Evolutionary conservation across 352 stramenopile genomes (phyloP).

Genomic region (Phytophthora pseudosyringae): DNA sequence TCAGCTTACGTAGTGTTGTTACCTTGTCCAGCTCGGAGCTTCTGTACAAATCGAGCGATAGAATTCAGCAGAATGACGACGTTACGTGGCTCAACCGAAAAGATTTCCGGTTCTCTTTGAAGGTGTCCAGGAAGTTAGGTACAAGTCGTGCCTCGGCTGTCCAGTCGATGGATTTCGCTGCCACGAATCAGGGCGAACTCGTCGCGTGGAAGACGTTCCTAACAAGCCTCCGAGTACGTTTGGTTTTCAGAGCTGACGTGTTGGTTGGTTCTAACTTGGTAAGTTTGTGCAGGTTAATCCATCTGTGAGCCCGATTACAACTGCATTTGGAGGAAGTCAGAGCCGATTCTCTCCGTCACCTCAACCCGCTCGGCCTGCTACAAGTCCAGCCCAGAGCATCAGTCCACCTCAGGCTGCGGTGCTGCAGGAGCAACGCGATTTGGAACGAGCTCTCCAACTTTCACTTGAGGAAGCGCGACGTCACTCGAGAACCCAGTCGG

Average conservation of each 20-base stretch:
- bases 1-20: slow-evolving; percentile 2
- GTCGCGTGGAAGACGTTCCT: slow-evolving; percentile 78
- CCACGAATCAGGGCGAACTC: slow-evolving; percentile 61
- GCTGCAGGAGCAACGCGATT: slow-evolving; percentile 62
- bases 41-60: slow-evolving; percentile 66
- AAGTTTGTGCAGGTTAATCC: slow-evolving; percentile 27
- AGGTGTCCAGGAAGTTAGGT: slow-evolving; percentile 62
- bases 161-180: slow-evolving; percentile 72
- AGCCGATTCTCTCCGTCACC: slow-evolving; percentile 2
- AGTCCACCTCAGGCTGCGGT: slow-evolving; percentile 30
- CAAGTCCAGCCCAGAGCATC: slow-evolving; percentile 6
- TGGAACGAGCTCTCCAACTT: slow-evolving; percentile 62
- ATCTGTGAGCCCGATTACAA: slow-evolving; percentile 29
- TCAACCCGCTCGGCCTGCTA: slow-evolving; percentile 6
- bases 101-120: slow-evolving; percentile 72
- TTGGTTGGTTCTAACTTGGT: slow-evolving; percentile 6
- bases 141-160: slow-evolving; percentile 69
- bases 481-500: slow-evolving; percentile 25
- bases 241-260: neutral
- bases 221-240: slow-evolving; percentile 52
- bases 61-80: slow-evolving; percentile 61
- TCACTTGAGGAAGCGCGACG: slow-evolving; percentile 63
- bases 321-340: slow-evolving; percentile 28
- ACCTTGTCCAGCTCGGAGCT: slow-evolving; percentile 48
- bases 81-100: slow-evolving; percentile 73